Conservation (phyloP, 768 basidiomycete genomes). For the Tubosaeta brunneosetosa region DNA sequence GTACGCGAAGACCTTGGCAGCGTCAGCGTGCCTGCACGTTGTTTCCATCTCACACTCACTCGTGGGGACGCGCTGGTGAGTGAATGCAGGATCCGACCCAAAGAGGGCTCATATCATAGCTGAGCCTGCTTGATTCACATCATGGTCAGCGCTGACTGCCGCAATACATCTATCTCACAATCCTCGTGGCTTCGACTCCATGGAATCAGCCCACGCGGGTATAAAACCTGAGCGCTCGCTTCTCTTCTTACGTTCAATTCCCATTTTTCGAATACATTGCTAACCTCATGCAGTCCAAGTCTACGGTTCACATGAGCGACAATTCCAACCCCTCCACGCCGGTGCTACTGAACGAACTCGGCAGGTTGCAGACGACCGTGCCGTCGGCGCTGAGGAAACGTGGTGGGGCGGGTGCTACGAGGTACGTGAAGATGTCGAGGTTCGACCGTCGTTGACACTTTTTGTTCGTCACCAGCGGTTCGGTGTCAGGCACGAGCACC, state of each 20-base stretch:
- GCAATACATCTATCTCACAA: too few species aligned
- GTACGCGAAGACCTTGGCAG: background rate
- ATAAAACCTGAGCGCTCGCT: background rate
- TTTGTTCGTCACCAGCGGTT: background rate
- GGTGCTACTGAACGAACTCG: background rate
- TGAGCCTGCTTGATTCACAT: background rate
- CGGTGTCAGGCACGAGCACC: constrained; percentile 9
- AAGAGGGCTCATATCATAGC: too few species aligned
- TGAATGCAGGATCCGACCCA: too few species aligned
- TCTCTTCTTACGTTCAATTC: background rate
- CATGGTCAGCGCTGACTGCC: background rate
- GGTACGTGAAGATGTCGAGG: constrained; percentile 3
- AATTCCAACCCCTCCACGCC: background rate
- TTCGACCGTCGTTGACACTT: background rate
- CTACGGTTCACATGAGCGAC: constrained; percentile 4
- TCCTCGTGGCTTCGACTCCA: constrained; percentile 4
- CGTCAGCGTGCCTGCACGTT: background rate
- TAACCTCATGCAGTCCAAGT: background rate
- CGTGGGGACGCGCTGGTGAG: too few species aligned
- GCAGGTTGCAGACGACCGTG: constrained; percentile 10
- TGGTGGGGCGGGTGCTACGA: background rate
- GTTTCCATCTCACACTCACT: background rate
- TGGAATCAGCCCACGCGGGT: background rate
- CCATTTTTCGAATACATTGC: background rate
- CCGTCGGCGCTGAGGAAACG: constrained; percentile 14